Evolutionary conservation across 2,329 filamentous ascomycete genomes (phyloP).

Genomic region (Pestalotiopsis sp.): DNA sequence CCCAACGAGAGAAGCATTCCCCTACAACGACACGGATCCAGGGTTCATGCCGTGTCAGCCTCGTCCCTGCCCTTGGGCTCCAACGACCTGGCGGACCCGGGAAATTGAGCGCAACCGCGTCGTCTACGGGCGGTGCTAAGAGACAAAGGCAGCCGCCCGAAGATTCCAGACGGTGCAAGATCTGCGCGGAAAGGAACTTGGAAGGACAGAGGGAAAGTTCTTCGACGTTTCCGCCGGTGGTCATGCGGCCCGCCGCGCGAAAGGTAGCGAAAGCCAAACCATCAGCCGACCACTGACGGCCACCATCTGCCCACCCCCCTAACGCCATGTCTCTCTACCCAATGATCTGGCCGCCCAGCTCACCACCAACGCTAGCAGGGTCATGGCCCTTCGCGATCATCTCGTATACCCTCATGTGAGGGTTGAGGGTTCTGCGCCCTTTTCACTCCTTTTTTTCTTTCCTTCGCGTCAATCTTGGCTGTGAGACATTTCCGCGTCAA

Average conservation of each 20-base stretch:
- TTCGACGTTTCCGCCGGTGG: neutral
- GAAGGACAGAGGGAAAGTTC: neutral
- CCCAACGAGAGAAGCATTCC: slow-evolving; percentile 16
- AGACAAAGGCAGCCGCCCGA: neutral
- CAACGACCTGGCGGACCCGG: neutral
- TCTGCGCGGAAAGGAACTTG: neutral
- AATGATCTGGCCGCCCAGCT: slow-evolving; percentile 11
- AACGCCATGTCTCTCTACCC: neutral
- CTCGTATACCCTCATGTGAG: slow-evolving; percentile 7
- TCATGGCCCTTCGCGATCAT: slow-evolving; percentile 12
- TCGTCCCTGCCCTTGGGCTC: slow-evolving; percentile 6
- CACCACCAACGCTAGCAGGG: slow-evolving; percentile 6
- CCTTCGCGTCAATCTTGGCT: neutral
- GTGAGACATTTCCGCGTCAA: slow-evolving; percentile 4
- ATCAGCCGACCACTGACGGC: slow-evolving; percentile 12
- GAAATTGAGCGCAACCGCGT: neutral
- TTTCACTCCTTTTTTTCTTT: neutral
- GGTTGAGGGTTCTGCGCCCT: neutral
- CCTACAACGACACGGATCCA: slow-evolving; percentile 8
- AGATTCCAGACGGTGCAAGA: slow-evolving; percentile 2
- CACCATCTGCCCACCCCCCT: neutral
- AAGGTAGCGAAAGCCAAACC: neutral
- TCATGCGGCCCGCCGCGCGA: slow-evolving; percentile 5
- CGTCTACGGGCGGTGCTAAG: neutral
- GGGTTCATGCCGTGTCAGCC: slow-evolving; percentile 10